Percentiles rank a stretch among this genome's conserved stretches.
phyloP scores from a whole-genome alignment of 1,284 basidiomycete species.

The Ustilago xerochloae region DNA sequence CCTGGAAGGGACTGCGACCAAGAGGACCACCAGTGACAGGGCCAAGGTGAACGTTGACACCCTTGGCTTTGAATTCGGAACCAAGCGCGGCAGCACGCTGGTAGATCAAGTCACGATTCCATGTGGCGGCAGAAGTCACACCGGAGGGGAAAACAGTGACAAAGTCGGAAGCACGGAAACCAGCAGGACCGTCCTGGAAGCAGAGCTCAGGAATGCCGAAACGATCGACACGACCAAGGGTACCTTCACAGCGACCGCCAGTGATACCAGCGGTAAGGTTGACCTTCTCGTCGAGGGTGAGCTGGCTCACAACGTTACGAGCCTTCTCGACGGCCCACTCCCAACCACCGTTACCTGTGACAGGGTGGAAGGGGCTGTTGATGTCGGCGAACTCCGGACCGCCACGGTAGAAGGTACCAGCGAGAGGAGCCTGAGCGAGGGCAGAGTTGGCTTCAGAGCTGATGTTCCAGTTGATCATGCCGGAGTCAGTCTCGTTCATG shows the following conservation, averaged over 20 bases:
- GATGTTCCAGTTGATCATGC: constrained; percentile 25
- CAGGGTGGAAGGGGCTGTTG: constrained; percentile 35
- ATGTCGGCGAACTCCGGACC: constrained; percentile 28
- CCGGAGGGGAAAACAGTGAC: constrained; percentile 48
- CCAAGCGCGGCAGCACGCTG: constrained; percentile 35
- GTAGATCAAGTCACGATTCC: constrained; percentile 41
- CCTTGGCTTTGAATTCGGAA: constrained; percentile 41
- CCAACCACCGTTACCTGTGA: constrained; percentile 44
- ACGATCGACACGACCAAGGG: constrained; percentile 35
- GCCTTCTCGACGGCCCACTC: constrained; percentile 40
- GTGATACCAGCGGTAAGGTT: constrained; percentile 42
- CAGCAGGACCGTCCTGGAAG: constrained; percentile 46
- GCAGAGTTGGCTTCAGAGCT: constrained; percentile 38
- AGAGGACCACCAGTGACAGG: constrained; percentile 66
- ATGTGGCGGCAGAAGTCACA: constrained; percentile 46
- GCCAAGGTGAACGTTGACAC: constrained; percentile 40
- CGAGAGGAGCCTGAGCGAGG: constrained; percentile 22
- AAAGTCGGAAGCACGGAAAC: constrained; percentile 44
- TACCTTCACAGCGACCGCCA: constrained; percentile 36
- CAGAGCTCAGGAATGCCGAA: constrained; percentile 47
- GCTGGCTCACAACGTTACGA: constrained; percentile 25
- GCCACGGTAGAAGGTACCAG: constrained; percentile 37
- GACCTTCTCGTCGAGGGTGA: constrained; percentile 51
- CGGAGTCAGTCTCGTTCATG: constrained; percentile 8
- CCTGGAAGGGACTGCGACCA: constrained; percentile 37